Conservation (phyloP, 257 asterid species). For the Plantago ovata region DNA sequence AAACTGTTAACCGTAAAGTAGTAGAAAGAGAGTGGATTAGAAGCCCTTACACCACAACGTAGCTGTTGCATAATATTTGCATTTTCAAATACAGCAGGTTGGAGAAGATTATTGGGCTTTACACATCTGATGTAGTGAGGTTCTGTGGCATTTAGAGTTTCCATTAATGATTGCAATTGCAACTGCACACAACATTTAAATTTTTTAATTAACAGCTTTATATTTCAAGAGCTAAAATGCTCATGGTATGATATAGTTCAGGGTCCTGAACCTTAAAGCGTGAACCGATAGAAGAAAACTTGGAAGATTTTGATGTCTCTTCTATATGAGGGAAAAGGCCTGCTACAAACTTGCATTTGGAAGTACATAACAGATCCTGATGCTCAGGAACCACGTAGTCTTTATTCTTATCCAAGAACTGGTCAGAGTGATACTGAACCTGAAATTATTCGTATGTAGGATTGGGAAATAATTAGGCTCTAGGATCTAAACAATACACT, state of each 20-base stretch:
- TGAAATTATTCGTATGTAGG: conserved; percentile 38
- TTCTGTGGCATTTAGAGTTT: conserved; percentile 86
- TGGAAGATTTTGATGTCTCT: conserved; percentile 81
- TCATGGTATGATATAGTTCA: conserved; percentile 9
- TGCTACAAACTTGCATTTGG: conserved; percentile 88
- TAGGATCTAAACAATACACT: conserved; percentile 11
- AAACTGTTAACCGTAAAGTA: conserved; percentile 4
- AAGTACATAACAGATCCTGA: conserved; percentile 85
- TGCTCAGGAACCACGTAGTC: conserved; percentile 96
- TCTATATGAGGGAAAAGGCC: conserved; percentile 95
- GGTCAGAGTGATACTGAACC: conserved; percentile 94
- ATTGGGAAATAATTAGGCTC: conserved; percentile 14
- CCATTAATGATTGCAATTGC: conserved; percentile 94
- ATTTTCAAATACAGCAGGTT: conserved; percentile 93
- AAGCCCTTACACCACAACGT: conserved; percentile 91
- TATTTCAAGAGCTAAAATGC: conserved; percentile 5
- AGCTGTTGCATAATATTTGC: conserved; percentile 83
- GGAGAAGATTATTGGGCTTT: conserved; percentile 93
- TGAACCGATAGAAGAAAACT: conserved; percentile 95
- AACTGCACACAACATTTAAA: conserved; percentile 58
- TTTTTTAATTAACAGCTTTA: neutral
- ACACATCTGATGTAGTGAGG: conserved; percentile 98
- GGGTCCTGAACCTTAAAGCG: conserved; percentile 78
- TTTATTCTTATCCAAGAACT: conserved; percentile 96
- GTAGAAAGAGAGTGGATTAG: conserved; percentile 12